Base-by-base conservation (phyloP, 225 moss, liverwort and hornwort species). In the Takakia lepidozioides region DNA sequence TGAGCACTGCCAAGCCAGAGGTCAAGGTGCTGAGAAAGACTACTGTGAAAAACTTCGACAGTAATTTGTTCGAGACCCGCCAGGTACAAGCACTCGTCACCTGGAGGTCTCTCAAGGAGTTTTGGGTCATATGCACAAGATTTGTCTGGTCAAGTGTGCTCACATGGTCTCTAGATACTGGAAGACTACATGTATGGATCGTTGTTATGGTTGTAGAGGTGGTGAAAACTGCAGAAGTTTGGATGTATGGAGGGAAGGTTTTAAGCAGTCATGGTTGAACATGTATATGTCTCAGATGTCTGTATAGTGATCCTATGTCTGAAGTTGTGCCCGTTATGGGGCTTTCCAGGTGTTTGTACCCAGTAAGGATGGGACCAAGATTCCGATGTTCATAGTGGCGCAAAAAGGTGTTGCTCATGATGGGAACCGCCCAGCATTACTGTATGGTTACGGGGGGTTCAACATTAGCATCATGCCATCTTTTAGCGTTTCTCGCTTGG, bases 381-480 rank as follows among this genome's bases (percentile, higher is more conserved):
- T 75, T 10, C 75, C 75, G 0, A 66, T 75, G 70, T 75, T 75
- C 51, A 55, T 70, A 18, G 70, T 75, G 32, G 46, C 38, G 0
- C 58, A 55, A 49, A 70, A 38, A 44, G 75, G 65, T 13, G 37
- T 38, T 8, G 38, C 53, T 57, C 47, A 61, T 19, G 45, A 58
- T 35, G 70, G 75, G 27, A 50, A 50, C 25, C 57, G 55, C n/a
- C 69, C 70, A 32, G 49, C 70, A 39, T 24, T 75, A 48, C 58
- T 75, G 1, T 68, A 75, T 19, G 75, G 70, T 4, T 75, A 75
- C 14, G 70, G 75, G 10, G 75, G 70, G 16, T 75, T 75, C 38
- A 75, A 66, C 50, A 59, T 66, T 9, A 75, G 75, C 53, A 53
- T 75, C 29, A 75, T 69, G 17, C 75, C 75, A 15, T 69, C 58